Conservation (phyloP, 176 grass and related monocot genomes). For the Lolium rigidum region DNA sequence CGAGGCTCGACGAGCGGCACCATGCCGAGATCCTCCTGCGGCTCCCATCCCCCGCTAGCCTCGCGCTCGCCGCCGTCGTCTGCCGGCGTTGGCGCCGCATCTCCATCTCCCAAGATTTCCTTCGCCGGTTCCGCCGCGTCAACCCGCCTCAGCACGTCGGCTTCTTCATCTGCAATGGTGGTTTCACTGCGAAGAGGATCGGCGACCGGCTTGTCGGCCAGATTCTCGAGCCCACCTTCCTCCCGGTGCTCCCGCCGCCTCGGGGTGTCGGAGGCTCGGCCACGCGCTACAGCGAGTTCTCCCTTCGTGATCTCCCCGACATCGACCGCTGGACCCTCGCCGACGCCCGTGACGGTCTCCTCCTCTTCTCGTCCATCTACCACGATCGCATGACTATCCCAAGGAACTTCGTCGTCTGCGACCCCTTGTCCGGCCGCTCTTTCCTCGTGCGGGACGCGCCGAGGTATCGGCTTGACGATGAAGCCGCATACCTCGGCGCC, state of each 20-base stretch:
- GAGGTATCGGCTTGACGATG: neutral
- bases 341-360: slow-evolving; percentile 17
- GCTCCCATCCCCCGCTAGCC: neutral
- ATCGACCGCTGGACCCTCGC: slow-evolving; percentile 16
- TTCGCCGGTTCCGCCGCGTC: slow-evolving; percentile 7
- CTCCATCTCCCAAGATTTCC: neutral
- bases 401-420: slow-evolving; percentile 20
- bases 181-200: neutral
- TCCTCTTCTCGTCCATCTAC: slow-evolving; percentile 10
- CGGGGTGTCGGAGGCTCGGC: neutral
- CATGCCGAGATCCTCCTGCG: slow-evolving; percentile 39
- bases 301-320: neutral
- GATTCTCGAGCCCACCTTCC: slow-evolving; percentile 13
- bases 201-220: neutral
- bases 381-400: neutral
- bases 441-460: neutral
- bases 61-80: slow-evolving; percentile 17
- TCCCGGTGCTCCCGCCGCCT: neutral
- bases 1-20: neutral
- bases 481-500: slow-evolving; percentile 2
- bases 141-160: slow-evolving; percentile 15
- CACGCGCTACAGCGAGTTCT: neutral
- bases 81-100: slow-evolving; percentile 9
- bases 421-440: slow-evolving; percentile 24
- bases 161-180: slow-evolving; percentile 26